Conservation (phyloP, 1,284 basidiomycete species). For the Malassezia japonica region DNA sequence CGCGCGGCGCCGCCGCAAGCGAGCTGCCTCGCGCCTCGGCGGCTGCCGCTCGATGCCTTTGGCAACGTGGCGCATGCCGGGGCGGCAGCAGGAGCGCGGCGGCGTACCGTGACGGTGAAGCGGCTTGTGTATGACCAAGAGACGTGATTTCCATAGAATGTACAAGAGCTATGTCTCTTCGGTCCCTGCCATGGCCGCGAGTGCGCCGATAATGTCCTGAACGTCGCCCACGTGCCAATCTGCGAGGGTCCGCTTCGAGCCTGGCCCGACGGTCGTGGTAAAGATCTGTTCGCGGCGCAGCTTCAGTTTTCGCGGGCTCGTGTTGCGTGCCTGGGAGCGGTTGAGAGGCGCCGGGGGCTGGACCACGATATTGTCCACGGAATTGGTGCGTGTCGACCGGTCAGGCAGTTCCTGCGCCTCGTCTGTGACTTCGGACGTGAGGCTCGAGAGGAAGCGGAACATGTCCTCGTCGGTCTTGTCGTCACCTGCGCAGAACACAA, state of each 20-base stretch:
- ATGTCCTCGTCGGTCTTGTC: slow-evolving; percentile 66
- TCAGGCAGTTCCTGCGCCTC: neutral
- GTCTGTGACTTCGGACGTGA: slow-evolving; percentile 11
- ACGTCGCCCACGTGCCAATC: slow-evolving; percentile 41
- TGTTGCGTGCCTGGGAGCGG: neutral
- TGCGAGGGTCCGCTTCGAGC: slow-evolving; percentile 40
- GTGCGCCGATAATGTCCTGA: slow-evolving; percentile 30
- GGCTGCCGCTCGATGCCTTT: slow-evolving; percentile 4
- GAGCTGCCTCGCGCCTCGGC: neutral
- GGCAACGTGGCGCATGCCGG: slow-evolving; percentile 5
- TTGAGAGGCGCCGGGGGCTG: slow-evolving; percentile 23
- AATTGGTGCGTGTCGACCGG: neutral
- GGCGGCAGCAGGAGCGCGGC: neutral
- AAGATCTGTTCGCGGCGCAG: slow-evolving; percentile 31
- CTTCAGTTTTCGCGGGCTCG: neutral
- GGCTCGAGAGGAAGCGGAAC: slow-evolving; percentile 34
- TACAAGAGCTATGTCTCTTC: neutral
- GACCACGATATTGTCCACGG: slow-evolving; percentile 9
- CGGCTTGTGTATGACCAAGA: slow-evolving; percentile 14
- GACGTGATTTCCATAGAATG: neutral
- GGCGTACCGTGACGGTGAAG: slow-evolving; percentile 1
- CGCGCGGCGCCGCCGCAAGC: neutral
- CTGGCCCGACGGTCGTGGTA: slow-evolving; percentile 39
- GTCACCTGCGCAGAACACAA: slow-evolving; percentile 93
- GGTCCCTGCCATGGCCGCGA: slow-evolving; percentile 40